Percentiles rank a stretch among this genome's conserved stretches.
Evolutionary conservation across 148 eudicot species (phyloP).

Genomic region (Amaranthus hypochondriacus): DNA sequence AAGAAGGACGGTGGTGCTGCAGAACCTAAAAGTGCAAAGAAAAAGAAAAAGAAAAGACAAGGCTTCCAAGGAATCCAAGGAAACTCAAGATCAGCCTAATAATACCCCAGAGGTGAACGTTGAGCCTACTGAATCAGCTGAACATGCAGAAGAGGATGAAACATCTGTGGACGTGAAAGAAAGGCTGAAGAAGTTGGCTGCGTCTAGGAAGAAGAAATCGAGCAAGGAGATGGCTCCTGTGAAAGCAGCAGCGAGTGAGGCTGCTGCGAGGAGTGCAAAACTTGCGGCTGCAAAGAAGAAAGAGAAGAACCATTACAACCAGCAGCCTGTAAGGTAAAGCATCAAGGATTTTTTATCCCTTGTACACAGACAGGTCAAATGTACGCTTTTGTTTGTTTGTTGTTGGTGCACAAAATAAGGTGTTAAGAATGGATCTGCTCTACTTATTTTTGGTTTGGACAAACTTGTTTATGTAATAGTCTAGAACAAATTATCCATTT

Average conservation of each 20-base stretch:
- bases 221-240: slow-evolving; percentile 79
- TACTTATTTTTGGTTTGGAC: slow-evolving; percentile 26
- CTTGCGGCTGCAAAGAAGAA: slow-evolving; percentile 97
- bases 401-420: slow-evolving; percentile 29
- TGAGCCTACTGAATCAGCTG: slow-evolving; percentile 36
- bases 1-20: slow-evolving; percentile 54
- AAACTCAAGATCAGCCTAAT: slow-evolving; percentile 51
- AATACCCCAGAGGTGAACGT: slow-evolving; percentile 26
- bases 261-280: slow-evolving; percentile 85
- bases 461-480: slow-evolving; percentile 24
- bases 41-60: slow-evolving; percentile 93
- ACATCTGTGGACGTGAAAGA: slow-evolving; percentile 73
- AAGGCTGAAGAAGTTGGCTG: slow-evolving; percentile 68
- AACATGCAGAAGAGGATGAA: slow-evolving; percentile 43
- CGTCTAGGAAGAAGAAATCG: slow-evolving; percentile 85
- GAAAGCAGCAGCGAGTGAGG: slow-evolving; percentile 81
- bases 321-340: slow-evolving; percentile 68
- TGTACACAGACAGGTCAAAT: slow-evolving; percentile 24
- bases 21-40: slow-evolving; percentile 76
- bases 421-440: slow-evolving; percentile 20
- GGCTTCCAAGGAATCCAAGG: slow-evolving; percentile 61
- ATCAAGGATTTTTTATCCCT: background rate
- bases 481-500: slow-evolving; percentile 23
- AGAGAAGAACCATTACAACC: slow-evolving; percentile 98
- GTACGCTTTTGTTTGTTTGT: slow-evolving; percentile 25